These are phyloP conservation scores for Pythium aquatile DNA, from an alignment of 352 stramenopile species.

Conservation along the genomic window DNA sequence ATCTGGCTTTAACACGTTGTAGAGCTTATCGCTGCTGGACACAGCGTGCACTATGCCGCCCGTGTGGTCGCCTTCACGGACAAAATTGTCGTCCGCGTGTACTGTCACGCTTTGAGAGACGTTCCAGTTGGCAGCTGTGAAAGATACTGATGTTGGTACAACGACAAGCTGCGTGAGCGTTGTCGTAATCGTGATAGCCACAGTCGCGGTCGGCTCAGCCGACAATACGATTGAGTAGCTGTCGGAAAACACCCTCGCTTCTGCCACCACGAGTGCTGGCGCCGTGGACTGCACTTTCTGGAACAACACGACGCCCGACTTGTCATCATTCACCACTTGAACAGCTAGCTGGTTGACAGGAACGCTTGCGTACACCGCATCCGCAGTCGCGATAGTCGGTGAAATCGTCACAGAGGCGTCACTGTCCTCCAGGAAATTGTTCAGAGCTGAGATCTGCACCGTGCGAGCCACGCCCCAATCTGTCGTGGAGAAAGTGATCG, in stretches of 20 bases:
- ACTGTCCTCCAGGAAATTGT: constrained; percentile 55
- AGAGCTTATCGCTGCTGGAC: constrained; percentile 32
- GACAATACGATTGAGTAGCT: constrained; percentile 49
- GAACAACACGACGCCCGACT: constrained; percentile 42
- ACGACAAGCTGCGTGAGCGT: constrained; percentile 43
- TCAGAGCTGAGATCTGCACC: constrained; percentile 40
- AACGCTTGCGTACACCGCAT: constrained; percentile 36
- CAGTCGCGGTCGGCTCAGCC: constrained; percentile 41
- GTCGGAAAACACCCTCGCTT: constrained; percentile 43
- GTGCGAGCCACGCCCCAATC: constrained; percentile 37
- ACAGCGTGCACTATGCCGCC: constrained; percentile 33
- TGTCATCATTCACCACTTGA: constrained; percentile 55
- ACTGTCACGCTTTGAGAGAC: constrained; percentile 38
- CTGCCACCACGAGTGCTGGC: constrained; percentile 46
- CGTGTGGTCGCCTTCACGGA: constrained; percentile 42
- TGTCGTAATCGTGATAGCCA: constrained; percentile 32
- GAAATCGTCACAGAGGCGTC: constrained; percentile 30
- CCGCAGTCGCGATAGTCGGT: constrained; percentile 30
- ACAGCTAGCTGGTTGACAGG: constrained; percentile 29
- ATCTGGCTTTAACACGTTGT: constrained; percentile 27
- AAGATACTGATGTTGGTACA: constrained; percentile 31
- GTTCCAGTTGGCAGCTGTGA: constrained; percentile 54
- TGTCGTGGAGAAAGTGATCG: constrained; percentile 29
- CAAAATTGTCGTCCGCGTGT: constrained; percentile 45
- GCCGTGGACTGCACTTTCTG: constrained; percentile 35